Base-by-base conservation (phyloP, 148 eudicot genomes). In the Fallopia convolvulus region DNA sequence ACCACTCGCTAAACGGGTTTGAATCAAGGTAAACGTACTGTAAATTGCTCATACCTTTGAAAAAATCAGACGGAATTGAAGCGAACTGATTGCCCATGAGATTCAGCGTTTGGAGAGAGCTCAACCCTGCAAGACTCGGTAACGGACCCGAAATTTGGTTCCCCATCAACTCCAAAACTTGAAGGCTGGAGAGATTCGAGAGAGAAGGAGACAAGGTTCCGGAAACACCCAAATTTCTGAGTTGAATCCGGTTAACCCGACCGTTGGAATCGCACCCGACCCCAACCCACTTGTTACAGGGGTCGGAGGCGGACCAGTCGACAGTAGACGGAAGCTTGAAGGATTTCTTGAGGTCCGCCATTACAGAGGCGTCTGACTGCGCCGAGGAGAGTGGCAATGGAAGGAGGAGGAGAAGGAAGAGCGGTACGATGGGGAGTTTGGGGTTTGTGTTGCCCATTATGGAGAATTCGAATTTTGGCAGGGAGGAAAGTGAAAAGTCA, bases 121-220 rank as follows among this genome's bases (percentile, higher is more conserved):
- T 61, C 55, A 94, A 77, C 60, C 97, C 91, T 56, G 86, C 61
- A 0, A 94, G 70, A 78, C 90, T 90, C 73, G 98, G 97, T 6
- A 94, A 52, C 1, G 87, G 32, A 8, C 97, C 98, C 33, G 78
- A 66, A 76, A 94, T 77, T n/a, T 56, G 6, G 70, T 90, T 94
- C 21, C 0, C 7, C 80, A 79, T 83, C 10, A 87, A 77, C 82
- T 94, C 99, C 36, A 94, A 80, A 33, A 84, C 82, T 74, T 82
- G 75, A 15, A 94, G 84, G 33, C 36, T 70, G 8, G 91, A 80
- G 48, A 94, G 92, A 8, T 77, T 81, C 74, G 79, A 41, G 2
- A 94, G 61, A 70, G 79, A 78, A 1, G 79, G 41, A 0, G 96
- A 83, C 5, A 94, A 81, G 42, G 87, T 53, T 14, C 97, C 99